Conservation (phyloP, 768 basidiomycete species). For the Ephemerocybe angulata region DNA sequence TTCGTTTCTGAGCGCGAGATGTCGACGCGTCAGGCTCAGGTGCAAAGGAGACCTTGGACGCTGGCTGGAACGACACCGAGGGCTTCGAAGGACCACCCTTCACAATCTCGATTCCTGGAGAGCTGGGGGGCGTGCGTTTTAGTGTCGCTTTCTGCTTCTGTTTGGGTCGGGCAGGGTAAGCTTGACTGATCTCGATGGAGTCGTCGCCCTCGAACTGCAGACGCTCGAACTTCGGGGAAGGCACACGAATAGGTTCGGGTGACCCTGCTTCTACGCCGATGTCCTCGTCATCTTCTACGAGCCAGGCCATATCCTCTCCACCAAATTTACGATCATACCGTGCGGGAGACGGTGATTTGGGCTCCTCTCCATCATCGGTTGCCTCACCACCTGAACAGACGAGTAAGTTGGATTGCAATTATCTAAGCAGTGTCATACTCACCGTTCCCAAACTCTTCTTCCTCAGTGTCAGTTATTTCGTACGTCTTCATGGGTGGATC, state of each 20-base stretch:
- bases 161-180: not conserved
- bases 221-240: constrained; percentile 16
- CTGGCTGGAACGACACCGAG: not conserved
- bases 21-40: no score
- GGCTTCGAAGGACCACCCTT: not conserved
- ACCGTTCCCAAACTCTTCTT: not conserved
- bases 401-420: not conserved
- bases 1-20: constrained; percentile 6
- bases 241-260: not conserved
- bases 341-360: not conserved
- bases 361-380: not conserved
- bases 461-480: constrained; percentile 6
- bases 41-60: not conserved
- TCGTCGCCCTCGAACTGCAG: constrained; percentile 20
- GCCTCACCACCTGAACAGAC: not conserved
- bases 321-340: not conserved
- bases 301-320: constrained; percentile 56
- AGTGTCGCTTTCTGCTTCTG: not conserved
- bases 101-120: not conserved
- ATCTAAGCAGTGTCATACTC: not conserved
- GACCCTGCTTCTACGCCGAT: constrained; percentile 31
- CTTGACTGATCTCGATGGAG: constrained; percentile 24
- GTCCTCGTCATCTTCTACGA: constrained; percentile 66
- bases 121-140: not conserved
- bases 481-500: not conserved